Percentiles rank a stretch among this genome's conserved stretches.
These are phyloP conservation scores for Sporisorium exsertum DNA, from an alignment of 1,284 basidiomycete species.

Conservation along the genomic window DNA sequence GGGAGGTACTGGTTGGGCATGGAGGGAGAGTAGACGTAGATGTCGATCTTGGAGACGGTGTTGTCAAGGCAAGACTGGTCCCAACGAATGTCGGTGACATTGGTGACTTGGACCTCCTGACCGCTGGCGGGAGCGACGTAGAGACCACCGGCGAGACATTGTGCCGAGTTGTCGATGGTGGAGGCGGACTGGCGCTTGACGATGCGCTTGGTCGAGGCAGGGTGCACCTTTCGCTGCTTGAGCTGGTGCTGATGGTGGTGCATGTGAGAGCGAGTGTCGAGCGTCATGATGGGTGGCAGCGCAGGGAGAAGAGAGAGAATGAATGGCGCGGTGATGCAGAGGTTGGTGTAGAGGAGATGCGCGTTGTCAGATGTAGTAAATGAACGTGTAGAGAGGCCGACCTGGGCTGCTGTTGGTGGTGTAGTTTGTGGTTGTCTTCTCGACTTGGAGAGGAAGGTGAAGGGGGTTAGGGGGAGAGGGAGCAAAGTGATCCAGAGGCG, in stretches of 20 bases:
- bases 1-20: conserved; percentile 49
- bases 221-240: conserved; percentile 36
- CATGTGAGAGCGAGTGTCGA: conserved; percentile 40
- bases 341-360: conserved; percentile 6
- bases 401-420: conserved; percentile 23
- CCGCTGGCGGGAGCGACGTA: conserved; percentile 47
- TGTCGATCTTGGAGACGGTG: conserved; percentile 58
- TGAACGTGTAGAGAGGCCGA: conserved; percentile 29
- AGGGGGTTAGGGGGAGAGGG: conserved; percentile 10
- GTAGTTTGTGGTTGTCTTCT: conserved; percentile 4
- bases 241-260: conserved; percentile 43
- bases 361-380: conserved; percentile 9
- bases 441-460: neutral
- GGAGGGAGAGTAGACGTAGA: conserved; percentile 65
- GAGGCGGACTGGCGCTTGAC: conserved; percentile 43
- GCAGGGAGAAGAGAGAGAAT: neutral
- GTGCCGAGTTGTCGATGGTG: conserved; percentile 49
- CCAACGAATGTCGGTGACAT: conserved; percentile 55
- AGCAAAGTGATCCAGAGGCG: conserved; percentile 2
- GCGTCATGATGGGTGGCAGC: conserved; percentile 40
- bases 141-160: conserved; percentile 57
- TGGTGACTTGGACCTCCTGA: conserved; percentile 45
- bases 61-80: conserved; percentile 54
- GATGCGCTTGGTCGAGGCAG: conserved; percentile 19
- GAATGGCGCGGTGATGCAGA: neutral